These are phyloP conservation scores for Pythium pectinolyticum DNA, from an alignment of 352 stramenopile species.

Conservation along the genomic window DNA sequence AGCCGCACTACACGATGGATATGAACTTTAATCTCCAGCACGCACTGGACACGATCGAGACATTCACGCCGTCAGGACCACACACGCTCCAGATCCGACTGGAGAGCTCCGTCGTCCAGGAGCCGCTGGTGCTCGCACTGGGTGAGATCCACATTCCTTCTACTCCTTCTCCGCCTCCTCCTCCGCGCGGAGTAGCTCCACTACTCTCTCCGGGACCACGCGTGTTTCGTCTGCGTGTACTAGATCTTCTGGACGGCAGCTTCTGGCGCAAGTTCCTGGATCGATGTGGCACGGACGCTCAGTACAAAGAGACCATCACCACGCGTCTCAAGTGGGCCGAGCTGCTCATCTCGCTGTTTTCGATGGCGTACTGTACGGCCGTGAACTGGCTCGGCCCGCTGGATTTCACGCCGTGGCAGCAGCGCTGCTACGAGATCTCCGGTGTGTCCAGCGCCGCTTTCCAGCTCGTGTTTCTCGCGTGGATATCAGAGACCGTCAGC, in stretches of 20 bases:
- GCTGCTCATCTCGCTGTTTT: slow-evolving; percentile 54
- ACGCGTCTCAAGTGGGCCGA: slow-evolving; percentile 41
- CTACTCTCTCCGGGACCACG: background rate
- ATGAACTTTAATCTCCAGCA: background rate
- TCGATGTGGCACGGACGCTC: slow-evolving; percentile 31
- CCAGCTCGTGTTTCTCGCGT: slow-evolving; percentile 42
- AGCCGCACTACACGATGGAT: background rate
- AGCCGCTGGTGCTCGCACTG: slow-evolving; percentile 7
- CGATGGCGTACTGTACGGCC: slow-evolving; percentile 37
- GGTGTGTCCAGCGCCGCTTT: slow-evolving; percentile 37
- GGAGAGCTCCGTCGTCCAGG: slow-evolving; percentile 14
- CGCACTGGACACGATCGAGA: background rate
- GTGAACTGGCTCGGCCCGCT: slow-evolving; percentile 55
- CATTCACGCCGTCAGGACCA: background rate
- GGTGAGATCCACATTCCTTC: background rate
- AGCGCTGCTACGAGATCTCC: slow-evolving; percentile 37
- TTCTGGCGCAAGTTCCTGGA: slow-evolving; percentile 28
- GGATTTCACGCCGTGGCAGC: slow-evolving; percentile 53
- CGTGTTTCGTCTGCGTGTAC: slow-evolving; percentile 5
- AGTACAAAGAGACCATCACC: slow-evolving; percentile 31
- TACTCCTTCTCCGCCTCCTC: too few relatives aligned
- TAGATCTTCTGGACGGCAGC: slow-evolving; percentile 25
- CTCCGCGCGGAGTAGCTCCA: too few relatives aligned
- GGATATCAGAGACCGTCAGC: slow-evolving; percentile 26
- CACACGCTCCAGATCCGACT: slow-evolving; percentile 11